A percentile compares a stretch with the other conserved stretches of the same genome.
phyloP scores from a whole-genome alignment of 306 rosid species.

The Nissolia schottii region DNA sequence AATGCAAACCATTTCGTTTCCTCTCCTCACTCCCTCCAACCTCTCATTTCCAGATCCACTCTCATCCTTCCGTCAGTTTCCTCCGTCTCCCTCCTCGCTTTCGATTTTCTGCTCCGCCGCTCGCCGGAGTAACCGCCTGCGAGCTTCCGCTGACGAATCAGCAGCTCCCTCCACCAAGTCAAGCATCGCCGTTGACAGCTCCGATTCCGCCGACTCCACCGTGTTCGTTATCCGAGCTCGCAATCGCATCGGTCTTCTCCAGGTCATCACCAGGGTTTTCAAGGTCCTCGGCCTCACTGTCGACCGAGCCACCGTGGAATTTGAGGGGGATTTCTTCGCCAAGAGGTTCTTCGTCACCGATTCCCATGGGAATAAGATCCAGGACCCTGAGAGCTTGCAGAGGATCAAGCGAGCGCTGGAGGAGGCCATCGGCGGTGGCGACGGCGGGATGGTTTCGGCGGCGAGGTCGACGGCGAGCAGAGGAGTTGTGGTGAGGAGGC shows the following conservation, averaged over 20 bases:
- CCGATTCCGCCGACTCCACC: constrained; percentile 37
- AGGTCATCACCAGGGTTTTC: constrained; percentile 61
- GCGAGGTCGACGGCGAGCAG: constrained; percentile 19
- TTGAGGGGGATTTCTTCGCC: constrained; percentile 51
- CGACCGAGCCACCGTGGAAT: constrained; percentile 61
- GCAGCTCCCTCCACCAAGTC: constrained; percentile 27
- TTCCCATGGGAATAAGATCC: constrained; percentile 52
- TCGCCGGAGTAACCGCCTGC: constrained; percentile 5
- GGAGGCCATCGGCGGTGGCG: constrained; percentile 50
- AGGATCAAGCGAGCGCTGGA: constrained; percentile 56
- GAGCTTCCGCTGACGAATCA: constrained; percentile 33
- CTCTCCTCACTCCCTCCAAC: constrained; percentile 11
- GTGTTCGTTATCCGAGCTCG: constrained; percentile 58
- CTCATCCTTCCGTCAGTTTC: constrained; percentile 18
- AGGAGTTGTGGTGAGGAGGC: constrained; percentile 54
- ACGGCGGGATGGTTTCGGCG: constrained; percentile 25
- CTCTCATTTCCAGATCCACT: constrained; percentile 20
- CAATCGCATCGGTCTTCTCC: constrained; percentile 66
- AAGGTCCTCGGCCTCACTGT: constrained; percentile 59
- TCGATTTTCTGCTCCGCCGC: neutral
- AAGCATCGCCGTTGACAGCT: constrained; percentile 38
- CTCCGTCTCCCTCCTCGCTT: constrained; percentile 5
- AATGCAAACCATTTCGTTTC: constrained; percentile 44
- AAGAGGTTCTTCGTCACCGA: constrained; percentile 61
- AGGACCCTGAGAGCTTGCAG: constrained; percentile 41